phyloP scores from a whole-genome alignment of 2,329 filamentous ascomycete species.

The Oidium heveae region DNA sequence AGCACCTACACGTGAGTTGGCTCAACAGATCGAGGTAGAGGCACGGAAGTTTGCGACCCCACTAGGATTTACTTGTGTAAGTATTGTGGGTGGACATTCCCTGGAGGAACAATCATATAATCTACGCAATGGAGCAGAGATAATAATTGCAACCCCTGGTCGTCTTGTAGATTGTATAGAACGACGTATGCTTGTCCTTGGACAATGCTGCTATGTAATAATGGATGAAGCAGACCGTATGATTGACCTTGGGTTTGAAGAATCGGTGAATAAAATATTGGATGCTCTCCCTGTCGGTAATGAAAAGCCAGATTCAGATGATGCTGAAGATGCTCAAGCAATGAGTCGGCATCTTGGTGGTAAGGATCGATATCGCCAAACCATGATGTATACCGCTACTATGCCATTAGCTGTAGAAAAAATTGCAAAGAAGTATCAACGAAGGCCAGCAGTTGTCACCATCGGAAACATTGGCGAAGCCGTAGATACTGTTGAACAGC shows the following conservation, averaged over 20 bases:
- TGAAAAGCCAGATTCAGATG: conserved; percentile 84
- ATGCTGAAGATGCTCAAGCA: conserved; percentile 61
- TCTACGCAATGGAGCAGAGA: conserved; percentile 78
- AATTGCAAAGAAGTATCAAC: conserved; percentile 91
- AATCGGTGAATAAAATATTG: conserved; percentile 90
- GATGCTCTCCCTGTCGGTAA: conserved; percentile 80
- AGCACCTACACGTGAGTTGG: conserved; percentile 86
- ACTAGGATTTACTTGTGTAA: conserved; percentile 81
- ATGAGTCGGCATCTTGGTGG: conserved; percentile 61
- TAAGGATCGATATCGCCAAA: conserved; percentile 70
- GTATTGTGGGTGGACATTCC: conserved; percentile 91
- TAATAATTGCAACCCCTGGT: conserved; percentile 94
- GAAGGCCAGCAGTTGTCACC: conserved; percentile 74
- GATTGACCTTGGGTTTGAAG: conserved; percentile 96
- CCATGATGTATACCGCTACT: conserved; percentile 99
- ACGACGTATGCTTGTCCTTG: conserved; percentile 65
- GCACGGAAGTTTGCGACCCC: conserved; percentile 78
- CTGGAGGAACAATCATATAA: conserved; percentile 84
- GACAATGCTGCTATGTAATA: conserved; percentile 95
- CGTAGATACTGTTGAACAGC: conserved; percentile 92
- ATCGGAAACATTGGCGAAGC: conserved; percentile 91
- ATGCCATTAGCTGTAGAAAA: conserved; percentile 85
- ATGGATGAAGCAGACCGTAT: conserved; percentile 99
- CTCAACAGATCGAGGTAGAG: conserved; percentile 89
- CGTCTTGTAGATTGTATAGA: conserved; percentile 95